These are phyloP conservation scores for Hypoxylon sp. DNA, from an alignment of 2,329 filamentous ascomycete genomes.

Conservation along the genomic window DNA sequence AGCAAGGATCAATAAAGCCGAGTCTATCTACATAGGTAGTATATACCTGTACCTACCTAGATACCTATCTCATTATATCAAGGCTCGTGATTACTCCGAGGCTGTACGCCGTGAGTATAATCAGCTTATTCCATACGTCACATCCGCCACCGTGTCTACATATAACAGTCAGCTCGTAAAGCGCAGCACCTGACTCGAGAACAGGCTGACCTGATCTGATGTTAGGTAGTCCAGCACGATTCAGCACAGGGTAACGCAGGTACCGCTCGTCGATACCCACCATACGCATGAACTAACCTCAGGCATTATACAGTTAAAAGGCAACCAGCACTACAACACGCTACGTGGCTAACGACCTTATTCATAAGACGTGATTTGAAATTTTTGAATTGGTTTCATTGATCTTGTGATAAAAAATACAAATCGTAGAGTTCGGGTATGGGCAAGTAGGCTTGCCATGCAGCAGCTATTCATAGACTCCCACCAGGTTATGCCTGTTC, in stretches of 20 bases:
- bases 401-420: conserved; percentile 49
- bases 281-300: neutral
- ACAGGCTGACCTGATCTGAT: conserved; percentile 12
- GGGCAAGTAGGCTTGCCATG: conserved; percentile 36
- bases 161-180: conserved; percentile 6
- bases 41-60: neutral
- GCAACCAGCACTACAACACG: conserved; percentile 1
- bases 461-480: conserved; percentile 44
- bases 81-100: neutral
- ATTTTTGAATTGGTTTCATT: conserved; percentile 45
- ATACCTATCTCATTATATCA: neutral
- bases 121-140: conserved; percentile 2
- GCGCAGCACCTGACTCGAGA: neutral
- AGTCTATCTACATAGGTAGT: neutral
- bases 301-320: neutral
- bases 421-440: conserved; percentile 43
- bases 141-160: neutral
- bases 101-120: neutral
- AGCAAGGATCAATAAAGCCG: neutral
- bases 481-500: conserved; percentile 41
- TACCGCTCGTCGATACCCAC: neutral
- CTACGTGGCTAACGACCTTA: neutral
- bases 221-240: neutral
- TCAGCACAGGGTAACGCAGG: neutral
- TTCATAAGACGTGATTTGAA: conserved; percentile 8